Base-by-base conservation (phyloP, 495 filamentous ascomycete species). In the Aspergillus bridgeri region DNA sequence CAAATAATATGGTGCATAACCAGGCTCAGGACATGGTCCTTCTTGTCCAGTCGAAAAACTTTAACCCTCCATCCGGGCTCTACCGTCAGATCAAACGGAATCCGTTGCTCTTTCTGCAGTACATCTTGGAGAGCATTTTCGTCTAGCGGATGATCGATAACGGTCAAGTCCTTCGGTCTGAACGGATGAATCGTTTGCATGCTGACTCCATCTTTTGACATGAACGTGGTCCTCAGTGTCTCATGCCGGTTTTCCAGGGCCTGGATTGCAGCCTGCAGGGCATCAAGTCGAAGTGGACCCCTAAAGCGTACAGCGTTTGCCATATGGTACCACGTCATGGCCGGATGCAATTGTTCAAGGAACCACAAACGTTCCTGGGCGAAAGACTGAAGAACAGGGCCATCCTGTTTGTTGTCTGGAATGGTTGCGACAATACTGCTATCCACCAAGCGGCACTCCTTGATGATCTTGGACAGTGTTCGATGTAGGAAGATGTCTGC, bases 1-100 rank as follows among this genome's bases (percentile, higher is more conserved):
- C 20, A 33, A 13, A 54, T 54, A 23, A 54, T 54, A 18, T 54
- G 51, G 46, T 54, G 51, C 3, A 54, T 18, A 6, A 54, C 51
- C 15, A 53, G 21, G 2, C 29, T 43, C 19, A 53, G 6, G 1
- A 44, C 11, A 42, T 53, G 38, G 5, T 42, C 18, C 15, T 21
- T 22, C 11, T 13, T 3, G 15, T 24, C 38, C 1, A 21, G 5
- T 21, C 21, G 51, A 6, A 53, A 1, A 3, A 53, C 51, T 1
- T 19, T 15, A 5, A 33, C 17, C 23, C 51, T 11, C 51, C 51
- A 53, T 44, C 51, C 51, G 15, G n/a, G n/a, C 19, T 53, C 33
- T 9, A 6, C 24, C 21, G n/a, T 19, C 3, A 53, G 25, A 24
- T 53, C 51, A 53, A 53, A 53, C 5, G 51, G 51, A 2, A 19